Percentiles rank a stretch among this genome's conserved stretches.
Conservation (phyloP, 2,329 filamentous ascomycete genomes). For the Exutisphaerella laricina region DNA sequence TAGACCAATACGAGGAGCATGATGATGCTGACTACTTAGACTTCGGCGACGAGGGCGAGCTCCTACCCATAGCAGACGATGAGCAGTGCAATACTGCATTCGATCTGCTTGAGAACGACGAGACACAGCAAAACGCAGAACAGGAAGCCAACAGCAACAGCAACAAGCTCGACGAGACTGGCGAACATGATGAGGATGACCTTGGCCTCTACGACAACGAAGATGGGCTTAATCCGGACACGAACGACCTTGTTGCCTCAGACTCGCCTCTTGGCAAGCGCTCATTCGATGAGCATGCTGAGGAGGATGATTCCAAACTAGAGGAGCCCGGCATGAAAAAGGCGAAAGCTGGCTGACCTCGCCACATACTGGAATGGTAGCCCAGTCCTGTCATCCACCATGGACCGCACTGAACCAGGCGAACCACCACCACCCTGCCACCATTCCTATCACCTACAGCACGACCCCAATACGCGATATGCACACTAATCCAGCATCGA, state of each 20-base stretch:
- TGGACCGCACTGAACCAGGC: not conserved
- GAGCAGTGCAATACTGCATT: conserved; percentile 18
- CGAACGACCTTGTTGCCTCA: conserved; percentile 4
- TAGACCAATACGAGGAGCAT: conserved; percentile 5
- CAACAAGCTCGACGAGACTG: conserved; percentile 4
- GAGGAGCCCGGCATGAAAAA: conserved; percentile 25
- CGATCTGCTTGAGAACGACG: conserved; percentile 20
- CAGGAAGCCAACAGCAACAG: conserved; percentile 6
- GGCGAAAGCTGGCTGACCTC: conserved; percentile 17
- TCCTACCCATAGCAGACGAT: conserved; percentile 15
- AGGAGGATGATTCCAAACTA: conserved; percentile 22
- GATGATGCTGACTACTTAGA: conserved; percentile 14
- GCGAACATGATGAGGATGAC: conserved; percentile 20
- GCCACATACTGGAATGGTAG: too few relatives aligned
- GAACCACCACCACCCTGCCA: not conserved
- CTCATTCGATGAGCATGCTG: conserved; percentile 27
- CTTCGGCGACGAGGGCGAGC: conserved; percentile 8
- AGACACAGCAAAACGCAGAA: conserved; percentile 16
- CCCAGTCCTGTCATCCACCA: not conserved
- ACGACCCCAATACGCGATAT: not conserved
- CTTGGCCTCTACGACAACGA: conserved; percentile 29
- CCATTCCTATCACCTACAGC: not conserved
- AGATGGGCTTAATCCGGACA: conserved; percentile 5
- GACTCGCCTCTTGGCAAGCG: conserved; percentile 30
- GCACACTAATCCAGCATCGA: not conserved